These are phyloP conservation scores for Trichosporon faecale DNA, from an alignment of 1,284 basidiomycete genomes.

Conservation along the genomic window DNA sequence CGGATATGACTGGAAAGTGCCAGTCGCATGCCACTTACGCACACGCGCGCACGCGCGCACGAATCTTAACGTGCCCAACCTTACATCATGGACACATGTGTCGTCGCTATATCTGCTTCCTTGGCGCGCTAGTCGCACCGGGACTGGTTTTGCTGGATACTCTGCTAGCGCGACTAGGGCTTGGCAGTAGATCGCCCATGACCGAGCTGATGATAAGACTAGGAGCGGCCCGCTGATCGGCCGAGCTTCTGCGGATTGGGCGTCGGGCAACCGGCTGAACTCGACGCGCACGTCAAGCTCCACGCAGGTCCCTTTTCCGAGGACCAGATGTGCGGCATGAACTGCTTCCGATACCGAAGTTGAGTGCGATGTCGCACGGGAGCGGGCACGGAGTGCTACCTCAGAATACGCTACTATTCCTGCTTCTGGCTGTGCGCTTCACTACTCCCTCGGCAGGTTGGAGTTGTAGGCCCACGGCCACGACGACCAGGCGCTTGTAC, in stretches of 20 bases:
- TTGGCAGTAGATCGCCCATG: background rate
- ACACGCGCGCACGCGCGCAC: background rate
- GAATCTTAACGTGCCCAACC: background rate
- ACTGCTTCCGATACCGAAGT: background rate
- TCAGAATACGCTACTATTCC: background rate
- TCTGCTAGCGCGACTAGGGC: background rate
- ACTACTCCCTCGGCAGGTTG: slow-evolving; percentile 5
- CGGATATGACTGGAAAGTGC: too few species aligned
- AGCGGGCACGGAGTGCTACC: background rate
- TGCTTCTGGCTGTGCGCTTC: background rate
- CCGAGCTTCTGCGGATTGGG: background rate
- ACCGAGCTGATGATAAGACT: background rate
- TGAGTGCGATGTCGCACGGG: too few species aligned
- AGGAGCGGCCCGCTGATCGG: too few species aligned
- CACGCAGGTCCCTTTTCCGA: too few species aligned
- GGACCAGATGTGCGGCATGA: background rate
- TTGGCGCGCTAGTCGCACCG: background rate
- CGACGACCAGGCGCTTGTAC: background rate
- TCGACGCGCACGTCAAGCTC: background rate
- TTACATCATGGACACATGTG: background rate
- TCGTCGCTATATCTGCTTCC: background rate
- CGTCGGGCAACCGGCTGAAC: background rate
- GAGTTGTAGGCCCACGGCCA: slow-evolving; percentile 5
- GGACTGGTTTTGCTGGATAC: background rate
- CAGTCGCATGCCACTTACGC: background rate